Base-by-base conservation (phyloP, 805 yeast species). In the Candida alai region DNA sequence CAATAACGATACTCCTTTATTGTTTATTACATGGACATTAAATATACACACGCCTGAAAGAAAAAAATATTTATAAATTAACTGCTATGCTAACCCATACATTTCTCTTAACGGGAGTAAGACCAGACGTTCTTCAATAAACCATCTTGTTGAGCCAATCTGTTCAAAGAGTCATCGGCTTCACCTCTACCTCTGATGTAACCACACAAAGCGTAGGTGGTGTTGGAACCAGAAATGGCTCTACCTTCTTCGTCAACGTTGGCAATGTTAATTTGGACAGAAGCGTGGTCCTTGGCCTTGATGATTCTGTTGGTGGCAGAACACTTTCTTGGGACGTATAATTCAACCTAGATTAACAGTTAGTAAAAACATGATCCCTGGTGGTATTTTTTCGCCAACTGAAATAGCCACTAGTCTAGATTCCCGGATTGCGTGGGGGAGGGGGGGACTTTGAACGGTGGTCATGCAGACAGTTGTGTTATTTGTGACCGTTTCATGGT, bases 271-370 rank as follows among this genome's bases (percentile, higher is more conserved):
- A 93, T 84, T 78, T 93, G 98, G 60, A 93, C 97, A 51, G 97
- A 85, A 58, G 97, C 93, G 75, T 93, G 98, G 77, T 93, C 98
- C 81, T 93, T 89, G 65, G 98, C 89, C 80, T 87, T 88, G 83
- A 93, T 89, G 78, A 93, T 88, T 80, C 97, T 88, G 96, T 88
- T 89, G 76, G 98, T 88, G 68, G 98, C 98, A 76, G 98, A 93
- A 82, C 98, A 93, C 80, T 93, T 93, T 84, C 98, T 87, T 80
- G 98, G 98, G 74, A 90, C 95, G 95, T 93, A 93, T 76, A 93
- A 88, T 83, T 93, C 98, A 74, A 93, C 97, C 97, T 86, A 57
- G 34, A 41, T 15, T 19, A 27, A 24, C 22, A 42, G 64, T 62
- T 61, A 58, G 68, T 57, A 56, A 28, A 24, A 24, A 24, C n/a